Base-by-base conservation (phyloP, 1,284 basidiomycete species). In the Laetiporus sulphureus region DNA sequence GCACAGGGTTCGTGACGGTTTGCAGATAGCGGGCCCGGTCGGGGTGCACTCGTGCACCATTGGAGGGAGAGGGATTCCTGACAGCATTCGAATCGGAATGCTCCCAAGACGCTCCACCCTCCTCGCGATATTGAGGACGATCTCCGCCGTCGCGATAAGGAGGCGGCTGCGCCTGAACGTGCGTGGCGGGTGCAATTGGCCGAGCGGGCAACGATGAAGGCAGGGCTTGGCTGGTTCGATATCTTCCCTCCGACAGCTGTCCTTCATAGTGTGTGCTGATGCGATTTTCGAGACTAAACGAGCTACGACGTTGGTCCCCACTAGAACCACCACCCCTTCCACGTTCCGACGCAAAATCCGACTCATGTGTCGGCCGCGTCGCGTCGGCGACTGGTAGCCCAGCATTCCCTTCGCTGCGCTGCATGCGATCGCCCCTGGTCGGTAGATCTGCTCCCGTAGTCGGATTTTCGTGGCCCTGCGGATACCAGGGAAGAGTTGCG, bases 11-110 rank as follows among this genome's bases (percentile, higher is more conserved):
- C 4, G 27, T 21, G 8, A 27, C 25, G 25, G 31, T 29, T 4
- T 38, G 38, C 6, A 53, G 22, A 1, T 45, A 30, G 11, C 44
- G 51, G 1, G 42, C 47, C n/a, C 50, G 53, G 16, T 53, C 51
- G 1, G 53, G 49, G 35, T 55, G 53, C 1, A 51, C 32, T 37
- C 42, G 50, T 16, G 21, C 27, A 3, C 35, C 22, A 18, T 25
- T 29, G 20, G 32, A 25, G 12, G 42, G 42, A 16, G 37, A 44
- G 11, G 10, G 23, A 2, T n/a, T 44, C 42, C 13, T 32, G 30
- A 8, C 19, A 21, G 13, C 19, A 8, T 11, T 25, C 43, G 2
- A 19, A 11, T n/a, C n/a, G n/a, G n/a, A n/a, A n/a, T n/a, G n/a
- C n/a, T n/a, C n/a, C n/a, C n/a, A n/a, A n/a, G n/a, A n/a, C n/a